Evolutionary conservation across 768 basidiomycete species (phyloP), one percentile per base, ranked within the genome.

Genomic region (Suillus luteus): DNA sequence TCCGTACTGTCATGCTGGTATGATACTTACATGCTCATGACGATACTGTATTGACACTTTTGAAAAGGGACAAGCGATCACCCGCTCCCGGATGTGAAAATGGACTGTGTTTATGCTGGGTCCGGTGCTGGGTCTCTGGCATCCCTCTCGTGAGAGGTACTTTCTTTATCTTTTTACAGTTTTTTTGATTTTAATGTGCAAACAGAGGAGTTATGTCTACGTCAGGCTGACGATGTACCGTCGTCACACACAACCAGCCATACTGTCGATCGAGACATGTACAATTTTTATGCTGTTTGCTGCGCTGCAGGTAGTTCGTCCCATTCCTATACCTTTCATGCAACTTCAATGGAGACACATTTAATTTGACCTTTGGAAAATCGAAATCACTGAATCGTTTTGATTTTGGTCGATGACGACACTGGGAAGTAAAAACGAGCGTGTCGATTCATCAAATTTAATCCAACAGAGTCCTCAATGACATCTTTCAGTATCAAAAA

Each of bases 1-100:
- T 11, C 54, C 51, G 24, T 41, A 58, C 41, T 57, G 62, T n/a
- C 55, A 62, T 62, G 62, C 62, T 17, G 55, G 62, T 59, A 63
- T 15, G 44, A 33, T 6, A 31, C 15, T 49, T 22, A 7, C 22
- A 6, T 61, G 12, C 19, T n/a, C n/a, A 22, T 4, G 35, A 37
- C 1, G 11, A 7, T 55, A 31, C 69, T 41, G 68, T 61, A 3
- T 54, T 69, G 14, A 49, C 48, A 49, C 22, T 49, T 7, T 49
- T 14, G 7, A 8, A 22, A 27, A 49, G 48, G 48, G 24, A 49
- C 48, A 12, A 49, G 48, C 3, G 48, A 49, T 24, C 48, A 49
- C 24, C 24, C 48, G 7, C 48, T 49, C 14, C 48, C 15, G 24
- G 15, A 49, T 15, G 48, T 49, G 48, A 49, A 27, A 24, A 27